Conservation (phyloP, 768 basidiomycete species). For the Chalciporus sphaerocephalus region DNA sequence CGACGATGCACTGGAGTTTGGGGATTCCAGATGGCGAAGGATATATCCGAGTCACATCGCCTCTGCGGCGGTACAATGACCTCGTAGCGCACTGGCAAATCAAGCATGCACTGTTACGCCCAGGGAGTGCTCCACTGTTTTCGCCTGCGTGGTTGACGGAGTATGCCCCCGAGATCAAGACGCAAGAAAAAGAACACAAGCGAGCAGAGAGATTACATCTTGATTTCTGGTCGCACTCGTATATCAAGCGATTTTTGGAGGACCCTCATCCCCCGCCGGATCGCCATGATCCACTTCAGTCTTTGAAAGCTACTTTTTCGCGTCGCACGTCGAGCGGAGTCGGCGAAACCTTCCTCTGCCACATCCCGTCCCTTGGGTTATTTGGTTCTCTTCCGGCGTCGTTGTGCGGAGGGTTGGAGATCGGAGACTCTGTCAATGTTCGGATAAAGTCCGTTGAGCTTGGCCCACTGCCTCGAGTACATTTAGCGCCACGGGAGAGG, state of each 20-base stretch:
- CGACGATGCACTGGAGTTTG: slow-evolving; percentile 62
- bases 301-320: slow-evolving; percentile 24
- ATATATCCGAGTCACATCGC: slow-evolving; percentile 81
- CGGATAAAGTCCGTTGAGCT: slow-evolving; percentile 26
- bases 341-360: slow-evolving; percentile 16
- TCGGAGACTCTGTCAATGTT: slow-evolving; percentile 29
- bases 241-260: slow-evolving; percentile 37
- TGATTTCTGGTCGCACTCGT: slow-evolving; percentile 40
- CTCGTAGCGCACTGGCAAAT: slow-evolving; percentile 90
- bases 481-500: slow-evolving; percentile 13
- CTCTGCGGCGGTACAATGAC: slow-evolving; percentile 81
- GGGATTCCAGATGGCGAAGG: slow-evolving; percentile 73
- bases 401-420: slow-evolving; percentile 7
- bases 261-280: slow-evolving; percentile 15
- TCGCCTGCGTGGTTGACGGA: slow-evolving; percentile 41
- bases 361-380: slow-evolving; percentile 26
- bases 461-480: slow-evolving; percentile 27
- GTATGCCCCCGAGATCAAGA: slow-evolving; percentile 37
- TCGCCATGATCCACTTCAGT: slow-evolving; percentile 26
- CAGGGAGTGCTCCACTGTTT: slow-evolving; percentile 38
- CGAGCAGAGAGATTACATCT: slow-evolving; percentile 32
- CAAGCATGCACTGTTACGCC: slow-evolving; percentile 61
- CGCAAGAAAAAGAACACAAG: slow-evolving; percentile 34
- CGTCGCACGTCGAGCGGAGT: slow-evolving; percentile 14
- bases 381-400: slow-evolving; percentile 13